A percentile compares a stretch with the other conserved stretches of the same genome.
phyloP scores from a whole-genome alignment of 2,329 filamentous ascomycete genomes.

The Trichoderma brevicompactum region DNA sequence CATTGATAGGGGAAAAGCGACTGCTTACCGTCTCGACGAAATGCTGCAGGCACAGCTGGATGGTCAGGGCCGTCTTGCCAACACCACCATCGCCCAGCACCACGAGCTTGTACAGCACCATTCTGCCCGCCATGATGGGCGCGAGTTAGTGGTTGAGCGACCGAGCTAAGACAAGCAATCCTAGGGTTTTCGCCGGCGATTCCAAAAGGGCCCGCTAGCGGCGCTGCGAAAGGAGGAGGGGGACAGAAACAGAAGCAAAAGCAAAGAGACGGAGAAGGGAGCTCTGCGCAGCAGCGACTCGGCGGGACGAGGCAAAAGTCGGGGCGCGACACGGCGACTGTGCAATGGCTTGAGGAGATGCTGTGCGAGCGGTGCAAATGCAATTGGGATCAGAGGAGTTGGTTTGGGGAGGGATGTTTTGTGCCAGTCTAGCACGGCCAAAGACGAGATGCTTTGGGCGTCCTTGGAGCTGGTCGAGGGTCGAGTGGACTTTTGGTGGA shows the following conservation, averaged over 20 bases:
- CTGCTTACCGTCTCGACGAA: constrained; percentile 85
- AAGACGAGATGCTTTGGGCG: constrained; percentile 27
- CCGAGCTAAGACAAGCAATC: constrained; percentile 29
- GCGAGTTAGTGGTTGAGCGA: constrained; percentile 34
- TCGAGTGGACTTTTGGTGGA: constrained; percentile 29
- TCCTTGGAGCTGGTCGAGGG: constrained; percentile 24
- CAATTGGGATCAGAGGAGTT: constrained; percentile 18
- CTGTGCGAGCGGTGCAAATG: constrained; percentile 24
- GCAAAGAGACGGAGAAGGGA: neutral
- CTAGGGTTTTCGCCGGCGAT: constrained; percentile 20
- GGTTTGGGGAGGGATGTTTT: constrained; percentile 29
- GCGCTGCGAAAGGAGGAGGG: constrained; percentile 23
- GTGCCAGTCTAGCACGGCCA: constrained; percentile 26
- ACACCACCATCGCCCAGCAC: constrained; percentile 93
- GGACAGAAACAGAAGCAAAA: neutral
- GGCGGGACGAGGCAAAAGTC: neutral
- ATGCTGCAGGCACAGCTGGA: constrained; percentile 96
- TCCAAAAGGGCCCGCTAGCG: constrained; percentile 22
- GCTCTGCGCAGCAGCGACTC: constrained; percentile 1
- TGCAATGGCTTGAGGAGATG: constrained; percentile 11
- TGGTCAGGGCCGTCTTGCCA: constrained; percentile 91
- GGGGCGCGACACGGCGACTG: constrained; percentile 11
- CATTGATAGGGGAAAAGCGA: neutral
- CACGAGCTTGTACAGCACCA: constrained; percentile 95
- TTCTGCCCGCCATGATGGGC: constrained; percentile 79